A percentile compares a stretch with the other conserved stretches of the same genome.
Conservation (phyloP, 257 asterid genomes). For the Primulina huaijiensis region DNA sequence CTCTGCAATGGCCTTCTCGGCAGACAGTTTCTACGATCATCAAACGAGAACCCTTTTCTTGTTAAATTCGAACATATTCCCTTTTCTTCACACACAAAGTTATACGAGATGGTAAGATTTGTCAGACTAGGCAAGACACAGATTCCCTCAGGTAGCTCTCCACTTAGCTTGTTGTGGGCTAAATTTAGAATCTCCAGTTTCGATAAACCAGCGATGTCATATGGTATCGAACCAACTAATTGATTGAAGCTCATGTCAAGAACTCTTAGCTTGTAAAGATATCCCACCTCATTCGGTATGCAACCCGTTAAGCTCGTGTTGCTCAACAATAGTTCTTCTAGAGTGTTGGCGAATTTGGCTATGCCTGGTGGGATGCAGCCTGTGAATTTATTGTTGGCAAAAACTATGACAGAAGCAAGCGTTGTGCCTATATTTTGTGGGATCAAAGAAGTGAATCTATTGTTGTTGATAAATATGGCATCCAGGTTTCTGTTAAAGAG, state of each 20-base stretch:
- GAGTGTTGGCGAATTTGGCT: conserved; percentile 46
- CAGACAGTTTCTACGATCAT: conserved; percentile 64
- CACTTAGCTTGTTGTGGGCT: conserved; percentile 60
- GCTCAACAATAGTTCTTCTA: conserved; percentile 57
- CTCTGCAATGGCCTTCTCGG: conserved; percentile 58
- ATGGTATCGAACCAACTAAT: conserved; percentile 56
- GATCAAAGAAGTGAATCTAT: conserved; percentile 43
- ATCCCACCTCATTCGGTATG: conserved; percentile 63
- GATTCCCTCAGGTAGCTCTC: conserved; percentile 57
- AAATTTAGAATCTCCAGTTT: conserved; percentile 54
- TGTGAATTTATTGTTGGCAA: conserved; percentile 57
- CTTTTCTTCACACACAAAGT: conserved; percentile 56
- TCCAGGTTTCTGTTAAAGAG: conserved; percentile 50
- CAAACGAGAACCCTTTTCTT: conserved; percentile 40
- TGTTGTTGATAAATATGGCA: conserved; percentile 60
- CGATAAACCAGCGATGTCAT: conserved; percentile 52
- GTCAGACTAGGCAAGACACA: conserved; percentile 50
- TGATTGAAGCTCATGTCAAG: conserved; percentile 60
- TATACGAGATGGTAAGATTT: conserved; percentile 49
- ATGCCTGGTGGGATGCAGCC: conserved; percentile 68
- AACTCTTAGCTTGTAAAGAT: conserved; percentile 48
- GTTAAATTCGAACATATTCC: conserved; percentile 56
- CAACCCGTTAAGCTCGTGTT: conserved; percentile 65
- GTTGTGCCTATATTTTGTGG: conserved; percentile 48
- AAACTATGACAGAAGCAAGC: conserved; percentile 60